Base-by-base conservation (phyloP, 257 asterid genomes). In the Solanum peruvianum region DNA sequence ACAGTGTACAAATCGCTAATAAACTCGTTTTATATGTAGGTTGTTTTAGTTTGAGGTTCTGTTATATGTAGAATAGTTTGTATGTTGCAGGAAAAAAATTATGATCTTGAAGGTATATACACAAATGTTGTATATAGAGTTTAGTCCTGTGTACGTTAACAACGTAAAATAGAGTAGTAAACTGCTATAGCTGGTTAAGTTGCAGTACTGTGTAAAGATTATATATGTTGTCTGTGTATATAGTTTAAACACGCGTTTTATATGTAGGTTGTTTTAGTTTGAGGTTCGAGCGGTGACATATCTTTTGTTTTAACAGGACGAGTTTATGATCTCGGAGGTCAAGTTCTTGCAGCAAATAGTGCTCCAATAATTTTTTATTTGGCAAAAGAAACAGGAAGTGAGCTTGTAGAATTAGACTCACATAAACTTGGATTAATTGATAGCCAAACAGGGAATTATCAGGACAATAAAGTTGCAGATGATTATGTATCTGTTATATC, bases 321-420 rank as follows among this genome's bases (percentile, higher is more conserved):
- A 44, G 72, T 92, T 44, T 95, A 95, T 87, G 98, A 95, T 89
- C 98, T 95, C 35, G 98, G 98, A 76, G 98, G 98, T 44, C 98
- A 95, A 89, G 98, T 95, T 41, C 96, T 95, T 37, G 97, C 98
- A 21, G 97, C 97, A 8, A 94, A 92, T 87, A 94, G 98, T 87
- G 95, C 98, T 29, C 98, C 98, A 9, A 92, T 95, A 4, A 92
- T 95, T 60, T 95, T 94, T 60, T 90, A 92, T 85, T 67, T 95
- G 87, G 96, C 98, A 3, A 93, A 93, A 85, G 98, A 94, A 91
- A 90, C 88, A 84, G 95, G 93, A 2, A 91, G 91, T 13, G 95
- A 93, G 70, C 89, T 95, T 12, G 98, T 90, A 83, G 98, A 95
- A 89, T 87, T 95, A 97, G 95, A 91, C 71, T 44, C 94, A 4